phyloP scores from a whole-genome alignment of 306 rosid genomes.

The Mimosa bimucronata region DNA sequence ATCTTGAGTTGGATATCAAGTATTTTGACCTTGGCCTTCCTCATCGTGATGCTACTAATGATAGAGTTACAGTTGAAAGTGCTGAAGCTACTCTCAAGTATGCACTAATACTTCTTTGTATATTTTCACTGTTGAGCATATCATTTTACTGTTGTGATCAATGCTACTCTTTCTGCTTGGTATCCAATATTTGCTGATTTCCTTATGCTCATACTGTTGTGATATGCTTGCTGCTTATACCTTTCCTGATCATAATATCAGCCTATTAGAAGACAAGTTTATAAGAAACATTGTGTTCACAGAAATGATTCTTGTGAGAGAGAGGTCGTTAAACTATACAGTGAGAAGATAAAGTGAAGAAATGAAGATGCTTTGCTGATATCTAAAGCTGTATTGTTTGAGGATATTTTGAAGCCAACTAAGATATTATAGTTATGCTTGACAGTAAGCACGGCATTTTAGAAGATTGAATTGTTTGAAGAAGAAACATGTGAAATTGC shows the following conservation, averaged over 20 bases:
- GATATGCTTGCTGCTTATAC: neutral
- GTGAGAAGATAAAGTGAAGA: neutral
- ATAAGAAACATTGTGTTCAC: neutral
- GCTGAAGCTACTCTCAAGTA: constrained; percentile 64
- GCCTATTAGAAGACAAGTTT: neutral
- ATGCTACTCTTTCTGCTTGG: constrained; percentile 4
- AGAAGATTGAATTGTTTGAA: constrained; percentile 15
- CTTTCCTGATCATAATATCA: neutral
- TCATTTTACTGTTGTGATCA: constrained; percentile 16
- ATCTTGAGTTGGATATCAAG: constrained; percentile 53
- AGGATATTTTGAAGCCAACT: neutral
- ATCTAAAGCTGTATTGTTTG: neutral
- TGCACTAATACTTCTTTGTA: constrained; percentile 23
- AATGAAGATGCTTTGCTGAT: neutral
- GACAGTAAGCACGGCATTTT: neutral
- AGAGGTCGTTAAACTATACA: neutral
- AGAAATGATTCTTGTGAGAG: neutral
- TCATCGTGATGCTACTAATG: constrained; percentile 58
- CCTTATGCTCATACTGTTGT: neutral
- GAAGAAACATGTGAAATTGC: constrained; percentile 9
- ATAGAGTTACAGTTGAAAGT: constrained; percentile 63
- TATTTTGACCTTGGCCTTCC: constrained; percentile 63
- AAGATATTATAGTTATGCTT: neutral
- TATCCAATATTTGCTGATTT: constrained; percentile 9
- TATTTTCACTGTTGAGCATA: constrained; percentile 5